These are phyloP conservation scores for Ceraceosorus guamensis DNA, from an alignment of 1,284 basidiomycete species.

Conservation along the genomic window DNA sequence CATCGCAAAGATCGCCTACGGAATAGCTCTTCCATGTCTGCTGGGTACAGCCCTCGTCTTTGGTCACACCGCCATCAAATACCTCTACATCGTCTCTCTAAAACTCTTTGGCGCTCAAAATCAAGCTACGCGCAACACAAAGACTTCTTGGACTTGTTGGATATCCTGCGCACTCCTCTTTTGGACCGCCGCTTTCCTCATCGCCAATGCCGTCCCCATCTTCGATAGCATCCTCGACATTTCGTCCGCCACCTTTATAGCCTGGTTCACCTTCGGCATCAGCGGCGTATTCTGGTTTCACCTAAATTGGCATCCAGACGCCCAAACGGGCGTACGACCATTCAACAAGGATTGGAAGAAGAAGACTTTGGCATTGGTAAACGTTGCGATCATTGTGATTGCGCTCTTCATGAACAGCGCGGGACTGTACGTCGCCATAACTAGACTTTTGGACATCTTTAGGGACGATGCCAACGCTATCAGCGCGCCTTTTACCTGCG, in stretches of 20 bases:
- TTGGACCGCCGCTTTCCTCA: background rate
- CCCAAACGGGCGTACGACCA: background rate
- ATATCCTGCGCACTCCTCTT: background rate
- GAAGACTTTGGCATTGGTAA: background rate
- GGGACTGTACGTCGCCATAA: background rate
- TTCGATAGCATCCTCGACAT: background rate
- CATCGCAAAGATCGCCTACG: slow-evolving; percentile 34
- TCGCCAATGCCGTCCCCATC: background rate
- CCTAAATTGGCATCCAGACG: background rate
- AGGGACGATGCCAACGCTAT: background rate
- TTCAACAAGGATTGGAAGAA: background rate
- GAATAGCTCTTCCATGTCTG: slow-evolving; percentile 25
- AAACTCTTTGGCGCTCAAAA: background rate
- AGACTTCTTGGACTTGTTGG: background rate
- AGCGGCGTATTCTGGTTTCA: background rate
- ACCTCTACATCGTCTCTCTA: background rate
- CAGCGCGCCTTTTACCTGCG: background rate
- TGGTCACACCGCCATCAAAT: background rate
- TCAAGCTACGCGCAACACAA: background rate
- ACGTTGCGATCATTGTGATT: background rate
- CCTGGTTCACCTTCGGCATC: background rate
- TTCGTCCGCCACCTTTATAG: background rate
- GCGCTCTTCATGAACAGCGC: background rate
- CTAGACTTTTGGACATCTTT: background rate
- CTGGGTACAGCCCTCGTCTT: background rate